Base-by-base conservation (phyloP, 257 asterid species). In the Petunia secreta region DNA sequence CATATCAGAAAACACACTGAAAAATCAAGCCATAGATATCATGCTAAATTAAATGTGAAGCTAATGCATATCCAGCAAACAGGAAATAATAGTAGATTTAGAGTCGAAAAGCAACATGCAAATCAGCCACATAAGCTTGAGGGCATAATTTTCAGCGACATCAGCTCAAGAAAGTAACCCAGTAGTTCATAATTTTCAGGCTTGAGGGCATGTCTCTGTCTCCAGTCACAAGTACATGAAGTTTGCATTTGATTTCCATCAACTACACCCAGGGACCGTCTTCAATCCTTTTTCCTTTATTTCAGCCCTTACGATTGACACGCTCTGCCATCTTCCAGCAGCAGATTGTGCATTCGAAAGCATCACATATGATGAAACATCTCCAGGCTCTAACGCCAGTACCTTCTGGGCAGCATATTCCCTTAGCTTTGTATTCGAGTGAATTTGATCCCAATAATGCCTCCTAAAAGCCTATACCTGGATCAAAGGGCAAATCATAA, bases 291-390 rank as follows among this genome's bases (percentile, higher is more conserved):
- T 93, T 84, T 80, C 93, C 80, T 65, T 88, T 93, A 93, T 93
- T 84, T 75, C 89, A 6, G 81, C 68, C 87, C 99, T 91, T 4
- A 89, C 8, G 11, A 71, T 68, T 63, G 82, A 25, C 38, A 82
- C 95, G 4, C 62, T 80, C 69, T 82, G 89, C 99, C 98, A 93
- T 77, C 97, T 92, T 25, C 97, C 94, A 0, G 92, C 94, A 7
- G 91, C 95, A 13, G 91, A 95, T 79, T 91, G 94, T 15, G 94
- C 97, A 82, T 95, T 93, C 0, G 97, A 95, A 6, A 95, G 90
- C 98, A 95, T 95, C 63, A 95, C 95, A 54, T 92, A 95, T 6
- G 99, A 95, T 14, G 99, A 91, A 15, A 89, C 97, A 44, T 95
- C 99, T 39, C 85, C 75, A 0, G 99, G 98, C 66, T 91, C 93